Evolutionary conservation across 805 yeast genomes (phyloP), one percentile per base, ranked within the genome.

Genomic region (Spathaspora boniae): DNA sequence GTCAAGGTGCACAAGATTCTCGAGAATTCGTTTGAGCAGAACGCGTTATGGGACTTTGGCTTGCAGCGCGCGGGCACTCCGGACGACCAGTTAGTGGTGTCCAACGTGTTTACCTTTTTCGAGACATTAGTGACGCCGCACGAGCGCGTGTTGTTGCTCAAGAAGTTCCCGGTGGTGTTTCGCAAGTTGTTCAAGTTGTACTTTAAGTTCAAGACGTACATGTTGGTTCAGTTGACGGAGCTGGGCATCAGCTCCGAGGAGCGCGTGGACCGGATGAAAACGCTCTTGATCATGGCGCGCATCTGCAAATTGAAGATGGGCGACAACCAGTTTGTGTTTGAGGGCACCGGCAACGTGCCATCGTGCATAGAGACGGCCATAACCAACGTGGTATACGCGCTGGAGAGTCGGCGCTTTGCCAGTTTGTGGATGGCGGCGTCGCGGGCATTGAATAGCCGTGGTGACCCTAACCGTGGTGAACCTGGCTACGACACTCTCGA

Each of bases 361-460:
- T 83, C 95, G 1, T 82, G 88, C 53, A 69, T 91, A 36, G 98
- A 91, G 56, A 70, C 88, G 3, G 86, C 93, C 9, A 65, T 89
- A 23, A 67, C 75, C 0, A 76, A 83, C 45, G 86, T 88, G 1
- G 72, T 89, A 12, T 65, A 86, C 21, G 70, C 91, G 1, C 96
- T 96, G 0, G 93, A 85, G 50, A 78, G 91, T 21, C 70, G 98
- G 40, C 56, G 68, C 12, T 86, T 75, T 52, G 74, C 82, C 6
- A 67, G 68, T 30, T 64, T 80, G 6, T 91, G 97, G 98, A 58
- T 74, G 3, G 61, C 68, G 38, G 81, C 89, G 0, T 68, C 80
- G 1, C 36, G 36, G 2, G 30, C 56, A 1, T 47, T 65, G 29
- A 48, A 40, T 1, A 7, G 5, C 9, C 5, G 15, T 25, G n/a